Evolutionary conservation across 2,329 filamentous ascomycete genomes (phyloP), one percentile per base, ranked within the genome.

Genomic region (Aquanectria penicillioides): DNA sequence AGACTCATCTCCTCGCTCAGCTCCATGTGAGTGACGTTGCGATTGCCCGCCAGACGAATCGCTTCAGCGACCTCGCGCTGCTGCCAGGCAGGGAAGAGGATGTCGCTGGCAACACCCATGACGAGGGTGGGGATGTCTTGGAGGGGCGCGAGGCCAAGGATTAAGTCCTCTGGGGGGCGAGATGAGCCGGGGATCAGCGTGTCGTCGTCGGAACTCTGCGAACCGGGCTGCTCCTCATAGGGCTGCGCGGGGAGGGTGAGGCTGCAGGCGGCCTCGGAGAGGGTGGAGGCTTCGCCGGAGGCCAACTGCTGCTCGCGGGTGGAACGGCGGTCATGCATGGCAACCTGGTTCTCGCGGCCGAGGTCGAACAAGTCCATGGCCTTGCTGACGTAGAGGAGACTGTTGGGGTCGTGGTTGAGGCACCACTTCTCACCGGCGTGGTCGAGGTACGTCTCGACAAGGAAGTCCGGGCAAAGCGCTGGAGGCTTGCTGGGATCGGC

Each of bases 381-480:
- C 78, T 99, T 99, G 75, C 93, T 97, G 55, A 99, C 92, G 75
- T 99, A 99, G 3, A 99, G 82, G 33, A 98, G 80, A 71, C 93
- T 97, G 77, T 99, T 99, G 22, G 95, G 88, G 71, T 99, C 95
- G 74, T 98, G 98, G 63, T 95, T 94, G 22, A 99, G 83, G 73
- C 93, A 97, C 81, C 97, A 99, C 77, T 99, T 99, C 80, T 99
- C 95, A 17, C 95, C 95, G 0, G 95, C 95, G 71, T 99, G 95
- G 75, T 99, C 95, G 15, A 99, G 86, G 73, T 99, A 99, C 0
- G 95, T 99, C 78, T 99, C 95, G 66, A 99, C 97, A 20, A 99
- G 82, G 72, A 98, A 99, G 73, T 99, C 95, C 0, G 95, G 94
- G 70, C 95, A 99, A n/a, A 99, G 78, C 0, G 95, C 95, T 0